phyloP scores from a whole-genome alignment of 305 asterid genomes.

The Solanum hybrid region DNA sequence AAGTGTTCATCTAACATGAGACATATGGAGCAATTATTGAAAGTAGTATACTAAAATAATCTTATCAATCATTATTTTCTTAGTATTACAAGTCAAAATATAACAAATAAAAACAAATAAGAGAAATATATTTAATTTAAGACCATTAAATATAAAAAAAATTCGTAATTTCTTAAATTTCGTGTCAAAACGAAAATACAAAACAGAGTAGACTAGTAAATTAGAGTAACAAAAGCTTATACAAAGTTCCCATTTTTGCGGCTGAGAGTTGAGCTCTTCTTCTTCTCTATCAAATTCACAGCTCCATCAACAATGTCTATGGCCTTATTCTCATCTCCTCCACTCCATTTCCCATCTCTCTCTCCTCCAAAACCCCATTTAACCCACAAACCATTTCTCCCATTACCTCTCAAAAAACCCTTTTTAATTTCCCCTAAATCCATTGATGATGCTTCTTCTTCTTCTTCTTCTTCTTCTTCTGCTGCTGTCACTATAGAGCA shows the following conservation, averaged over 20 bases:
- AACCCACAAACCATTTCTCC: slow-evolving; percentile 20
- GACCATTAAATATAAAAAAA: too few species aligned
- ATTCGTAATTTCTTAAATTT: too few species aligned
- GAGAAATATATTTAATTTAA: too few species aligned
- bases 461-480: not conserved
- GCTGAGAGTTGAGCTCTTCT: slow-evolving; percentile 20
- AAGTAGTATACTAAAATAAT: too few species aligned
- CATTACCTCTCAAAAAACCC: slow-evolving; percentile 17
- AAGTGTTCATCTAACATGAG: not conserved
- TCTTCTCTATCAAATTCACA: not conserved
- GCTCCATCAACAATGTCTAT: not conserved
- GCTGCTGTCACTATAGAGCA: slow-evolving; percentile 22
- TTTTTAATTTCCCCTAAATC: slow-evolving; percentile 17
- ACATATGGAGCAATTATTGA: too few species aligned
- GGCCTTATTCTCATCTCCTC: not conserved
- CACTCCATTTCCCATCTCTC: slow-evolving; percentile 34
- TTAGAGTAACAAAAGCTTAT: not conserved
- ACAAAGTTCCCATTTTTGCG: slow-evolving; percentile 16
- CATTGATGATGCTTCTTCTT: slow-evolving; percentile 19
- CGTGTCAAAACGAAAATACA: too few species aligned
- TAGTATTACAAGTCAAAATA: too few species aligned
- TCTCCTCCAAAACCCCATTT: slow-evolving; percentile 27
- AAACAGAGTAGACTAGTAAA: not conserved
- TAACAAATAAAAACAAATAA: too few species aligned
- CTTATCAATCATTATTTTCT: too few species aligned